These are phyloP conservation scores for Colletotrichum sp. DNA, from an alignment of 2,329 filamentous ascomycete species.

Conservation along the genomic window DNA sequence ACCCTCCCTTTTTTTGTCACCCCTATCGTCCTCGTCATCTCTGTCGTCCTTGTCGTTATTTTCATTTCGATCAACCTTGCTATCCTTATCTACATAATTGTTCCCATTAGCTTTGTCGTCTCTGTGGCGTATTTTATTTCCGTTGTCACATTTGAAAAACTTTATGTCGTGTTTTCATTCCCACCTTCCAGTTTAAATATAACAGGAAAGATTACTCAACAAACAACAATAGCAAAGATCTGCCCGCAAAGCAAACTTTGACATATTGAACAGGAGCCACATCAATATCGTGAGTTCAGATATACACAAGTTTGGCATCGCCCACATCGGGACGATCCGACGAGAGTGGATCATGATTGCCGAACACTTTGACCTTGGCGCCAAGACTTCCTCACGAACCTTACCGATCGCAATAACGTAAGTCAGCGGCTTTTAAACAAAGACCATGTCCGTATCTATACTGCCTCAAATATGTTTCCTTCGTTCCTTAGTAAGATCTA, in stretches of 20 bases:
- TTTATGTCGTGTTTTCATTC: not conserved
- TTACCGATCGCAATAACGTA: not conserved
- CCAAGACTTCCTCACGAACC: not conserved
- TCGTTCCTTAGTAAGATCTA: rapidly evolving
- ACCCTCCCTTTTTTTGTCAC: rapidly evolving
- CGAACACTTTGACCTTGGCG: not conserved
- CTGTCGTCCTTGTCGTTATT: not conserved
- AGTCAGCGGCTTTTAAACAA: not conserved
- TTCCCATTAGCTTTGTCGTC: not conserved
- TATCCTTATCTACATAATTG: too few species aligned
- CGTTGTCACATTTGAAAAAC: not conserved
- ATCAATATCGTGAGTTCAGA: not conserved
- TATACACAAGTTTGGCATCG: not conserved
- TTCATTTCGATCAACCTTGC: rapidly evolving
- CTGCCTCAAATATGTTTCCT: not conserved
- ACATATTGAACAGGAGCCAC: not conserved
- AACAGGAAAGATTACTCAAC: not conserved
- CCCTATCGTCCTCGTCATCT: not conserved
- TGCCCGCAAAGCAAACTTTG: not conserved
- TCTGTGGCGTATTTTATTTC: not conserved
- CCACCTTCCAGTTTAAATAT: not conserved
- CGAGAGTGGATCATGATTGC: not conserved
- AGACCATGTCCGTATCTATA: not conserved
- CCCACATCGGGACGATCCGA: not conserved
- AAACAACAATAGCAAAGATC: rapidly evolving